A percentile compares a stretch with the other conserved stretches of the same genome.
Evolutionary conservation across 177 flowering plant species (phyloP).

Genomic region (Vitis hybrid): DNA sequence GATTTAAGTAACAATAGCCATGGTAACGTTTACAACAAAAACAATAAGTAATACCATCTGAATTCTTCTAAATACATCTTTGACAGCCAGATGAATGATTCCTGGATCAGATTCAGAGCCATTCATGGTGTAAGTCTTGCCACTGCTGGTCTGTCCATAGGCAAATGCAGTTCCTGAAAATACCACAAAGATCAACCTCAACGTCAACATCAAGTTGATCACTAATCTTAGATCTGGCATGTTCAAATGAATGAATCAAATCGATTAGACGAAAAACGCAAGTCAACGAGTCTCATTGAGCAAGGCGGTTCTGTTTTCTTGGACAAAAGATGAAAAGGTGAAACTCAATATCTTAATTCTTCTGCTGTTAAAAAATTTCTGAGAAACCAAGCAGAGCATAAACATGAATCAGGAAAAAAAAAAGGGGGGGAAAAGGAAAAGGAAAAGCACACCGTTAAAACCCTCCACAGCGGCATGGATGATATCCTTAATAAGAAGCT

Average conservation of each 20-base stretch:
- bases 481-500: conserved; percentile 74
- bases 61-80: conserved; percentile 67
- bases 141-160: conserved; percentile 99
- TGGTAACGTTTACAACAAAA: not conserved
- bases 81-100: conserved; percentile 72
- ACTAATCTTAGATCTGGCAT: too few species aligned
- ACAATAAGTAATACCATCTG: conserved; percentile 41
- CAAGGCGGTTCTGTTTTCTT: too few species aligned
- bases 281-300: too few species aligned
- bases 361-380: too few species aligned
- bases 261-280: too few species aligned
- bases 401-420: not conserved
- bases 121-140: conserved; percentile 96
- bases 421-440: not conserved
- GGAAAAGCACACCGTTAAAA: conserved; percentile 65
- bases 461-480: conserved; percentile 87
- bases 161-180: conserved; percentile 94
- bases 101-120: conserved; percentile 89
- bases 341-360: too few species aligned
- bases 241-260: too few species aligned
- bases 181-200: not conserved
- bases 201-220: not conserved
- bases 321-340: too few species aligned
- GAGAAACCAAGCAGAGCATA: not conserved
- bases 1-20: not conserved